Conservation (phyloP, 768 basidiomycete genomes). For the Collybia sordida region DNA sequence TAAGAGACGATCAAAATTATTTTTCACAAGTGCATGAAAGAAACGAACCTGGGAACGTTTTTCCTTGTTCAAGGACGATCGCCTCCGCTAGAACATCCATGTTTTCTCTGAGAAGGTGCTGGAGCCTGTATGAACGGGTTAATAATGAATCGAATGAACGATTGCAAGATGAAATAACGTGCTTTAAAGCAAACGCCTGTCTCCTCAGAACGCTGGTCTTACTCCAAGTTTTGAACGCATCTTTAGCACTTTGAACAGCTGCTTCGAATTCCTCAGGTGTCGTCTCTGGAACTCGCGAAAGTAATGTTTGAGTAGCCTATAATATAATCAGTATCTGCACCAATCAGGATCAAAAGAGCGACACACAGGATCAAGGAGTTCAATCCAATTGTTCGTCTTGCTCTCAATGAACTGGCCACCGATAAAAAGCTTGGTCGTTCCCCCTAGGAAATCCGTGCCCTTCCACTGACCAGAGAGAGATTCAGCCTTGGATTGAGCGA, state of each 20-base stretch:
- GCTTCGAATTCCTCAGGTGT: conserved; percentile 77
- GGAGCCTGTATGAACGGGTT: conserved; percentile 58
- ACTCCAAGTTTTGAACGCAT: conserved; percentile 90
- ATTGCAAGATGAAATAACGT: conserved; percentile 25
- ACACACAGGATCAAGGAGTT: conserved; percentile 86
- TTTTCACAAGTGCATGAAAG: conserved; percentile 1
- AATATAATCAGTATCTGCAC: not conserved
- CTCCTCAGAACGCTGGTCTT: conserved; percentile 80
- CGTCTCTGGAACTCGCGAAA: conserved; percentile 90
- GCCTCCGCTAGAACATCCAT: conserved; percentile 82
- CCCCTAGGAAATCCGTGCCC: conserved; percentile 83
- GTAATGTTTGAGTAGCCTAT: conserved; percentile 87
- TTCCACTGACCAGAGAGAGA: conserved; percentile 76
- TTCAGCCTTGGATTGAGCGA: conserved; percentile 66
- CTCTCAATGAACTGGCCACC: conserved; percentile 89
- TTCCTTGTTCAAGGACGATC: conserved; percentile 95
- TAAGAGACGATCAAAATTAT: too few relatives aligned
- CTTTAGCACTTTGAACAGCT: conserved; percentile 79
- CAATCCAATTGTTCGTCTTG: conserved; percentile 75
- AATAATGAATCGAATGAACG: not conserved
- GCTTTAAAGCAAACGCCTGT: conserved; percentile 90
- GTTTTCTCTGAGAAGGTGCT: conserved; percentile 82
- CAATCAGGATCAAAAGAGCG: not conserved
- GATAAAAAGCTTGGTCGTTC: conserved; percentile 88
- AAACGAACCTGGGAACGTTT: conserved; percentile 74